A percentile compares a stretch with the other conserved stretches of the same genome.
Evolutionary conservation across 768 basidiomycete species (phyloP).

Genomic region (Lentinula detonsa): DNA sequence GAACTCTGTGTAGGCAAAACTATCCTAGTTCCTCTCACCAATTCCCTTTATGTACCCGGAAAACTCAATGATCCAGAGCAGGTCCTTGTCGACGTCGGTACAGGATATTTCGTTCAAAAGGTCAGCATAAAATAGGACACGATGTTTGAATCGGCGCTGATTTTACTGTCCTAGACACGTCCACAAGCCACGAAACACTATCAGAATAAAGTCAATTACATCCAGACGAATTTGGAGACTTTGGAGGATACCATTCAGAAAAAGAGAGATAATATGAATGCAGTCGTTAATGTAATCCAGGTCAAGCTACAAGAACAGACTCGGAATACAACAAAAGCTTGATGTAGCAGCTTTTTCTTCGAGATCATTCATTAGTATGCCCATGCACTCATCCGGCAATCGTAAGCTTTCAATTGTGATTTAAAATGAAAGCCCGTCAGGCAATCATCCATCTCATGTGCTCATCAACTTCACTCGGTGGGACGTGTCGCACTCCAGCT

Average conservation of each 20-base stretch:
- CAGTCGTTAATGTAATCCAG: slow-evolving; percentile 70
- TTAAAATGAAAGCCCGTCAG: no score
- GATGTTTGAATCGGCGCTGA: neutral
- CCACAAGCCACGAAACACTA: slow-evolving; percentile 80
- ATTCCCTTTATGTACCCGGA: slow-evolving; percentile 93
- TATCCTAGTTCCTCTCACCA: slow-evolving; percentile 88
- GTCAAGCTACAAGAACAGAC: slow-evolving; percentile 28
- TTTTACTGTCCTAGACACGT: slow-evolving; percentile 51
- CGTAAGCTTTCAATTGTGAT: no score
- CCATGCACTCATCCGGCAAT: no score
- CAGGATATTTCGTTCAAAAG: slow-evolving; percentile 96
- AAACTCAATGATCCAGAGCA: slow-evolving; percentile 77
- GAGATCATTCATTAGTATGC: no score
- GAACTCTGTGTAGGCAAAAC: slow-evolving; percentile 56
- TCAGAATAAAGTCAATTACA: slow-evolving; percentile 71
- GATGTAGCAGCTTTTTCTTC: neutral
- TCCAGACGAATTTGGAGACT: slow-evolving; percentile 77
- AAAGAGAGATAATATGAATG: slow-evolving; percentile 87
- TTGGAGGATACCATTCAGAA: slow-evolving; percentile 86
- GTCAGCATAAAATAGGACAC: slow-evolving; percentile 30
- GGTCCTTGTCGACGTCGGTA: slow-evolving; percentile 93
- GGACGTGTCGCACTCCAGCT: no score
- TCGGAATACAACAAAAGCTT: neutral
- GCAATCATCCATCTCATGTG: no score
- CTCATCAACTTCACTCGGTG: no score